Evolutionary conservation across 2,329 filamentous ascomycete genomes (phyloP).

Genomic region (Chaetoscypha palmicola): DNA sequence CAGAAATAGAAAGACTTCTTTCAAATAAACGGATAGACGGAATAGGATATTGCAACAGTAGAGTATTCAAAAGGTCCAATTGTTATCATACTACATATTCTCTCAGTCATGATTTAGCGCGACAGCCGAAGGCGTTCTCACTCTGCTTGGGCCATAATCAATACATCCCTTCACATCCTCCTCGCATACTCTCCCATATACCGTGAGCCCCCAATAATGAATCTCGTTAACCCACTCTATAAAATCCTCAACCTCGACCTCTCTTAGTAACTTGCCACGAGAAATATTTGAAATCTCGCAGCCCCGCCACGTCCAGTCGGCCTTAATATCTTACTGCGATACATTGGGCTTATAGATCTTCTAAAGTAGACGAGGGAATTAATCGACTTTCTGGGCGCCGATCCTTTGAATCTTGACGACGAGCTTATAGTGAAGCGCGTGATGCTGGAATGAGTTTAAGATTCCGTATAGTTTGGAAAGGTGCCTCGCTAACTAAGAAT

Average conservation of each 20-base stretch:
- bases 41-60: no score
- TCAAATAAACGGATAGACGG: no score
- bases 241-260: background rate
- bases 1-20: no score
- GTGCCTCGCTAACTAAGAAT: no score
- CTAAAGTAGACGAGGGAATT: no score
- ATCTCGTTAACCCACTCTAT: background rate
- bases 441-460: no score
- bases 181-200: background rate
- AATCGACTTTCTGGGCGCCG: no score
- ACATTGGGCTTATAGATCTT: background rate
- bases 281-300: background rate
- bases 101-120: background rate
- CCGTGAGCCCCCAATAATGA: background rate
- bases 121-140: background rate
- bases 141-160: background rate
- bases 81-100: background rate
- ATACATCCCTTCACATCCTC: background rate
- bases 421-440: no score
- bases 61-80: no score
- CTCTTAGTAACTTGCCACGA: background rate
- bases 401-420: no score
- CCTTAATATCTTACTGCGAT: background rate
- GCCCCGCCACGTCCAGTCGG: background rate
- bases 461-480: no score